Evolutionary conservation across 78 protist genomes (phyloP), one percentile per base, ranked within the genome.

Genomic region (Anaeramoeba ignava): DNA sequence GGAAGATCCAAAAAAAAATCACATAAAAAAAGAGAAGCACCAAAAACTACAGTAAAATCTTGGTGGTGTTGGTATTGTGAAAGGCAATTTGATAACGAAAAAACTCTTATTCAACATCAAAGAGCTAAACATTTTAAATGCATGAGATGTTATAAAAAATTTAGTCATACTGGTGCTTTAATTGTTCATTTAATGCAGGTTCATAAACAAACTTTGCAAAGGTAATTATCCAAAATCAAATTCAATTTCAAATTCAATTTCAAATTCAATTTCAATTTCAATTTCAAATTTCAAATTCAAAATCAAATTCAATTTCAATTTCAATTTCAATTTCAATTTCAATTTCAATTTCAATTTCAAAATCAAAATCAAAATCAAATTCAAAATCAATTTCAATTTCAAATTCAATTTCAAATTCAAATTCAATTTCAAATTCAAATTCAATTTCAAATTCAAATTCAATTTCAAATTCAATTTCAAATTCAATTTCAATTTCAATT

Each of bases 81-180:
- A 27, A 85, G 96, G 23, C 85, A 81, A 41, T 94, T 94, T 84
- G 92, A 91, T n/a, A 90, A 91, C 42, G 94, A 91, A 87, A 87
- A 80, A 39, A 83, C 90, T 39, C 84, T 94, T 40, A 85, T 94
- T 1, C 88, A 85, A 42, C 96, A 94, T 68, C 96, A 94, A 42
- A 89, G 83, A 68, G 95, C 95, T 0, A 90, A 90, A 82, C 96
- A 94, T 31, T 92, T 94, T 42, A 88, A 90, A 40, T 94, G 96
- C 80, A 38, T 42, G 17, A 40, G 83, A 80, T 93, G 96, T 85
- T 79, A 39, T 83, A 88, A 84, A 78, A 84, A 86, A 2, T 68
- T 93, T 12, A 81, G 81, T 34, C 86, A 92, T 39, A 91, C 91
- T 3, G 38, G 87, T 38, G 94, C 94, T 1, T 73, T 93, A 88